A percentile compares a stretch with the other conserved stretches of the same genome.
Conservation (phyloP, 108 stramenopile species). For the Thalassiosira profunda region DNA sequence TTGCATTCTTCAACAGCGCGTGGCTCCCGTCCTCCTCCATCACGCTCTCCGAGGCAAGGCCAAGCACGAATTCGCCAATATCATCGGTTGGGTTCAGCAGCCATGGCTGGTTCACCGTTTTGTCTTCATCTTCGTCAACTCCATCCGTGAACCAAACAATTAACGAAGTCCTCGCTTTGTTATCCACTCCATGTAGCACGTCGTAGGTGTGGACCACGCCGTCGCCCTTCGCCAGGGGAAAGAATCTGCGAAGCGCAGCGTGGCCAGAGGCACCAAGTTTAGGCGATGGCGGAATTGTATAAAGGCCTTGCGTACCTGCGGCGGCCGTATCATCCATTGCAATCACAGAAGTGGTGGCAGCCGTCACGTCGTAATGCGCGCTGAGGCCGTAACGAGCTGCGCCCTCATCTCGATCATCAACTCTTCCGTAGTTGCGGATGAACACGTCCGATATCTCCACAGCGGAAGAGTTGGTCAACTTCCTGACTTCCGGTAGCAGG, state of each 20-base stretch:
- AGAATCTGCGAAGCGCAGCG: slow-evolving; percentile 62
- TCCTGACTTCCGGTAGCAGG: slow-evolving; percentile 49
- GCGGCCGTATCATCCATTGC: slow-evolving; percentile 74
- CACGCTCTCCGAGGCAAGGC: slow-evolving; percentile 52
- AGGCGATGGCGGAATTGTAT: slow-evolving; percentile 33
- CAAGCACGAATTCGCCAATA: slow-evolving; percentile 72
- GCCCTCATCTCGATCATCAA: background rate
- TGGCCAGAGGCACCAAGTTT: slow-evolving; percentile 39
- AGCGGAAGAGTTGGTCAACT: slow-evolving; percentile 24
- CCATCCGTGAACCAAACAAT: slow-evolving; percentile 73
- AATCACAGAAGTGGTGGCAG: slow-evolving; percentile 66
- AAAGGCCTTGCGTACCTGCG: slow-evolving; percentile 64
- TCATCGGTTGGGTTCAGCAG: slow-evolving; percentile 46
- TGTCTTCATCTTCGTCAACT: background rate
- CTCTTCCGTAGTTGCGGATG: slow-evolving; percentile 65
- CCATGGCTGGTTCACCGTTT: slow-evolving; percentile 46
- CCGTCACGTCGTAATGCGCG: slow-evolving; percentile 76
- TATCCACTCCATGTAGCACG: slow-evolving; percentile 79
- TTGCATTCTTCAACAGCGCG: background rate
- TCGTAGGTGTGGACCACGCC: slow-evolving; percentile 78
- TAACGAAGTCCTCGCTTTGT: slow-evolving; percentile 62
- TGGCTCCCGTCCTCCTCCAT: background rate
- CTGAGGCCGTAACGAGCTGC: slow-evolving; percentile 54
- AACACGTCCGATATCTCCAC: slow-evolving; percentile 75
- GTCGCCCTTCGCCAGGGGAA: slow-evolving; percentile 64